A percentile compares a stretch with the other conserved stretches of the same genome.
Evolutionary conservation across 495 filamentous ascomycete genomes (phyloP).

Genomic region (Diplogelasinospora grovesii): DNA sequence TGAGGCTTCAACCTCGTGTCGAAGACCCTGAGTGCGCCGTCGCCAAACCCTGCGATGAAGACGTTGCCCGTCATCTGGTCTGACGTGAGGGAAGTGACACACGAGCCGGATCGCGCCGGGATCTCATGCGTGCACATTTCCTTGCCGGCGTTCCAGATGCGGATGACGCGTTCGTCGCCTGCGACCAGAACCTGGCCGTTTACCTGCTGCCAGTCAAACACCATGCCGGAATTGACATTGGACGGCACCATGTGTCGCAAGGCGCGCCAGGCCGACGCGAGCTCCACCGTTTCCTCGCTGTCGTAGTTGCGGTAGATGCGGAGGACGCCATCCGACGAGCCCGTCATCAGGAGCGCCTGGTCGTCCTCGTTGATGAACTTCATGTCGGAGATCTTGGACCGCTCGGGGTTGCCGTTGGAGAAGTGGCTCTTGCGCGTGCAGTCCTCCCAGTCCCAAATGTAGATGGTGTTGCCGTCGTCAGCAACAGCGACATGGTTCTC

Average conservation of each 20-base stretch:
- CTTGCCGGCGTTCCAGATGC: slow-evolving; percentile 89
- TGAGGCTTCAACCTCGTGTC: slow-evolving; percentile 77
- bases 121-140: slow-evolving; percentile 94
- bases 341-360: slow-evolving; percentile 87
- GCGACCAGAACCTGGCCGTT: slow-evolving; percentile 89
- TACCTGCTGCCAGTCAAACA: slow-evolving; percentile 98
- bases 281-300: slow-evolving; percentile 60
- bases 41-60: slow-evolving; percentile 93
- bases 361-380: slow-evolving; percentile 98
- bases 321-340: slow-evolving; percentile 88
- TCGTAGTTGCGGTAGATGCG: slow-evolving; percentile 92
- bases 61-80: slow-evolving; percentile 96
- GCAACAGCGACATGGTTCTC: slow-evolving; percentile 93
- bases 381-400: slow-evolving; percentile 88
- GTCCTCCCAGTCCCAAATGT: slow-evolving; percentile 89
- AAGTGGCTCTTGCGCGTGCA: slow-evolving; percentile 71
- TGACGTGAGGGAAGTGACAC: slow-evolving; percentile 89
- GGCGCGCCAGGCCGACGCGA: slow-evolving; percentile 89
- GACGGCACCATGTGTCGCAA: slow-evolving; percentile 87
- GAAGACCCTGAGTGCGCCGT: slow-evolving; percentile 92
- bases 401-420: slow-evolving; percentile 85
- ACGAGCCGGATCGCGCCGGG: slow-evolving; percentile 88
- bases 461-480: slow-evolving; percentile 82
- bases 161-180: slow-evolving; percentile 90
- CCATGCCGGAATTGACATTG: slow-evolving; percentile 87